phyloP scores from a whole-genome alignment of 139 green algal genomes.

The Chlamydomonas schloesseri region DNA sequence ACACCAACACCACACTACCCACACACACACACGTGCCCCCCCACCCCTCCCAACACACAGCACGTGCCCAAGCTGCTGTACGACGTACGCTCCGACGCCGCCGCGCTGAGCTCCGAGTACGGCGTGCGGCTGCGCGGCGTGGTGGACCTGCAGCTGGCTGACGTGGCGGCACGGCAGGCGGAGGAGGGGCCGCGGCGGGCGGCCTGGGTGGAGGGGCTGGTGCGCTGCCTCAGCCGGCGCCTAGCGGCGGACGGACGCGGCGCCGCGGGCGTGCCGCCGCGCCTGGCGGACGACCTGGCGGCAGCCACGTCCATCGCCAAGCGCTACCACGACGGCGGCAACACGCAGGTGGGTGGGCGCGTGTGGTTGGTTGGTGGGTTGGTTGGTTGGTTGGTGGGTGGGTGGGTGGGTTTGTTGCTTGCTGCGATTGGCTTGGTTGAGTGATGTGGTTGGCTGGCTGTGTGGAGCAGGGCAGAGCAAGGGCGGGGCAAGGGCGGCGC shows the following conservation, averaged over 20 bases:
- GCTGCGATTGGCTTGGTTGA: too few relatives aligned
- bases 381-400: background rate
- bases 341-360: conserved; percentile 11
- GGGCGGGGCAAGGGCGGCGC: too few relatives aligned
- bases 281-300: conserved; percentile 24
- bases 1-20: too few relatives aligned
- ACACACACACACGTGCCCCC: too few relatives aligned
- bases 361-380: background rate
- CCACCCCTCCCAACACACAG: background rate
- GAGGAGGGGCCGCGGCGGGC: background rate
- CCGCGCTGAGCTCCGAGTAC: conserved; percentile 36
- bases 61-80: conserved; percentile 52
- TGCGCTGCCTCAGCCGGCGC: conserved; percentile 13
- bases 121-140: conserved; percentile 40
- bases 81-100: conserved; percentile 48
- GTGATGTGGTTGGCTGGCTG: too few relatives aligned
- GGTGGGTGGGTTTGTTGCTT: too few relatives aligned
- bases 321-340: conserved; percentile 43
- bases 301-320: background rate
- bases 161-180: conserved; percentile 55
- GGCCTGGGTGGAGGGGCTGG: conserved; percentile 44
- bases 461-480: too few relatives aligned
- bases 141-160: conserved; percentile 55
- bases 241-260: background rate
- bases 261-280: background rate